Conservation (phyloP, 2,329 filamentous ascomycete genomes). For the Cucurbitaria berberidis region DNA sequence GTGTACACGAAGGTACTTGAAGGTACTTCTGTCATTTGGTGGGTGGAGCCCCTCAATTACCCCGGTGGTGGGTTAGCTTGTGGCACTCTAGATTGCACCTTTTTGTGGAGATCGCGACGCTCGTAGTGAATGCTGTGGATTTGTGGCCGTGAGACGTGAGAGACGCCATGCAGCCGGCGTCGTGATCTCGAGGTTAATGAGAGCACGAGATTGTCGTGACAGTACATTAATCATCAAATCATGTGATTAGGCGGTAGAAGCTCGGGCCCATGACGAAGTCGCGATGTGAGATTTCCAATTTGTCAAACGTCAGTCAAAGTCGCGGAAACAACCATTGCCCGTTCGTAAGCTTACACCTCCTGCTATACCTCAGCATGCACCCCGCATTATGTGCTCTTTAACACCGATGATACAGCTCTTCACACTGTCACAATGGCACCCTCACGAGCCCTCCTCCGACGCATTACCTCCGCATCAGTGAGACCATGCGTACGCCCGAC, state of each 20-base stretch:
- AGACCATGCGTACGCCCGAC: slow-evolving; percentile 25
- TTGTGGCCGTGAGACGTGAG: slow-evolving; percentile 1
- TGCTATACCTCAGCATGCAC: slow-evolving; percentile 3
- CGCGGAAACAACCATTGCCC: slow-evolving; percentile 9
- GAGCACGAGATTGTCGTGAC: background rate
- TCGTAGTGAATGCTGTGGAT: background rate
- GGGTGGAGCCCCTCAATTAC: slow-evolving; percentile 13
- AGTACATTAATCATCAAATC: slow-evolving; percentile 19
- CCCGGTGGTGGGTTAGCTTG: too few relatives aligned
- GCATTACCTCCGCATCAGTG: slow-evolving; percentile 25
- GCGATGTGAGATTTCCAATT: slow-evolving; percentile 13
- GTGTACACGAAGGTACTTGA: slow-evolving; percentile 26
- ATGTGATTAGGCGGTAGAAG: slow-evolving; percentile 39
- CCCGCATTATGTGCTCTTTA: slow-evolving; percentile 12
- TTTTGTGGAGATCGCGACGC: slow-evolving; percentile 28
- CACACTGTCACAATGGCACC: slow-evolving; percentile 38
- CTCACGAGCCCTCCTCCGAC: slow-evolving; percentile 39
- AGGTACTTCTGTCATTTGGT: slow-evolving; percentile 14
- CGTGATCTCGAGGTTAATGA: slow-evolving; percentile 6
- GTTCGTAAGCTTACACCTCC: slow-evolving; percentile 15
- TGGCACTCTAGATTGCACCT: slow-evolving; percentile 10
- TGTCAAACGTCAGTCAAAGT: slow-evolving; percentile 19
- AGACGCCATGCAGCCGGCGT: background rate
- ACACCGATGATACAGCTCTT: slow-evolving; percentile 7
- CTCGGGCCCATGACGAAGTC: slow-evolving; percentile 42